Evolutionary conservation across 208 protist genomes (phyloP).

Genomic region (Acanthamoeba royreba): DNA sequence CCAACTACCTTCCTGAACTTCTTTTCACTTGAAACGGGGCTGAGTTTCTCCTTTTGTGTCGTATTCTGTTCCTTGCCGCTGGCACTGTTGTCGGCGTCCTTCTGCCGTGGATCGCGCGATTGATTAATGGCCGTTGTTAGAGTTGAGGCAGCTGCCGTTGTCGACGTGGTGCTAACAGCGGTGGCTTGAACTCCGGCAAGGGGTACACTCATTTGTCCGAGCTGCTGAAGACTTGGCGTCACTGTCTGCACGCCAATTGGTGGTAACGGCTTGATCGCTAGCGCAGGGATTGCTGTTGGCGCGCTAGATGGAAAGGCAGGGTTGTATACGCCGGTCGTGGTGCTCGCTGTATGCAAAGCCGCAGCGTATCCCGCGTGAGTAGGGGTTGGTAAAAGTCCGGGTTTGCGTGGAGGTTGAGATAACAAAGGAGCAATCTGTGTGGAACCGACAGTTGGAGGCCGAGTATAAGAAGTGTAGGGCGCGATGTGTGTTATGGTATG

Average conservation of each 20-base stretch:
- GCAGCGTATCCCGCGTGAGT: neutral
- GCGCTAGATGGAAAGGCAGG: neutral
- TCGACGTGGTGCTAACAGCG: too few relatives aligned
- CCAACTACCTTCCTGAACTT: constrained; percentile 9
- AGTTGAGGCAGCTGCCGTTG: too few relatives aligned
- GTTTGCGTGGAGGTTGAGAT: too few relatives aligned
- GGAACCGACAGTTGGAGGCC: neutral
- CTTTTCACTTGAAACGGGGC: neutral
- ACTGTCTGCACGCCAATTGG: neutral
- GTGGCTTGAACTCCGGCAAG: neutral
- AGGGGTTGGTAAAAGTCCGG: too few relatives aligned
- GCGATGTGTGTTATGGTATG: too few relatives aligned
- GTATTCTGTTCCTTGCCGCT: too few relatives aligned
- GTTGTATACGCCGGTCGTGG: neutral
- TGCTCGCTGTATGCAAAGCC: neutral
- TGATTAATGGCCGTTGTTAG: too few relatives aligned
- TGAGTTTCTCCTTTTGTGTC: neutral
- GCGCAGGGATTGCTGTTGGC: neutral
- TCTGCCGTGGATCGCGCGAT: too few relatives aligned
- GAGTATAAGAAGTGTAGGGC: neutral
- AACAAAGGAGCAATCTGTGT: too few relatives aligned
- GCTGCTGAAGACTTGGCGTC: too few relatives aligned
- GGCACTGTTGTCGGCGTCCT: too few relatives aligned
- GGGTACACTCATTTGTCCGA: too few relatives aligned
- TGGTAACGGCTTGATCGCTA: neutral